phyloP scores from a whole-genome alignment of 306 rosid species.

The Prosopis cineraria region DNA sequence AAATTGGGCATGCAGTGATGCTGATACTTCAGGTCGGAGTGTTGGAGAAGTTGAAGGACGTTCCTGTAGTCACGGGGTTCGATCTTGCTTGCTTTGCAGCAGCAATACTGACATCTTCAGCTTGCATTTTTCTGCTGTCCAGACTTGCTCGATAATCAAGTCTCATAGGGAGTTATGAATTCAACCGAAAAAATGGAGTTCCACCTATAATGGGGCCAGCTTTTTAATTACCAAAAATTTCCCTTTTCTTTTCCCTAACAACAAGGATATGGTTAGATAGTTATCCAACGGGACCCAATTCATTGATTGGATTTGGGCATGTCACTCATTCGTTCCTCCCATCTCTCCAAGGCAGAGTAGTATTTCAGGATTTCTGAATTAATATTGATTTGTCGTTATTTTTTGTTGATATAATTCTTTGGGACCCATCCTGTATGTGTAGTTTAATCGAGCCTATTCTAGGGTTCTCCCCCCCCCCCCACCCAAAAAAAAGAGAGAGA shows the following conservation, averaged over 20 bases:
- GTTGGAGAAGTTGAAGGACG: slow-evolving; percentile 46
- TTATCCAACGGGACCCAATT: neutral
- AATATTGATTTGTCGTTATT: too few relatives aligned
- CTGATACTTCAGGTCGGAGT: slow-evolving; percentile 52
- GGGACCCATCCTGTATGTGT: too few relatives aligned
- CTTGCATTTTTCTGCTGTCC: slow-evolving; percentile 49
- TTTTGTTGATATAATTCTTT: too few relatives aligned
- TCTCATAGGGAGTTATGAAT: neutral
- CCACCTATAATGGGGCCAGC: neutral
- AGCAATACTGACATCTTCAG: slow-evolving; percentile 46
- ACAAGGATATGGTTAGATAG: neutral
- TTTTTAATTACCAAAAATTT: neutral
- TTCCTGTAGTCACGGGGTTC: slow-evolving; percentile 44
- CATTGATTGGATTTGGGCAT: neutral
- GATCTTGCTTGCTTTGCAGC: slow-evolving; percentile 60
- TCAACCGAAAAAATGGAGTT: neutral
- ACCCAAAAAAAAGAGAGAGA: too few relatives aligned
- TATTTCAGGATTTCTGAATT: too few relatives aligned
- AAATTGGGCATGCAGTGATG: slow-evolving; percentile 54
- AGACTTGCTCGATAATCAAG: slow-evolving; percentile 15
- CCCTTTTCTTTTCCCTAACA: neutral
- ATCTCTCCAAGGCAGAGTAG: too few relatives aligned
- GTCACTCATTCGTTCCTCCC: too few relatives aligned
- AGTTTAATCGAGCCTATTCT: too few relatives aligned
- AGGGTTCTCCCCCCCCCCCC: too few relatives aligned